Base-by-base conservation (phyloP, 2,329 filamentous ascomycete species). In the Diplodia sapinea region DNA sequence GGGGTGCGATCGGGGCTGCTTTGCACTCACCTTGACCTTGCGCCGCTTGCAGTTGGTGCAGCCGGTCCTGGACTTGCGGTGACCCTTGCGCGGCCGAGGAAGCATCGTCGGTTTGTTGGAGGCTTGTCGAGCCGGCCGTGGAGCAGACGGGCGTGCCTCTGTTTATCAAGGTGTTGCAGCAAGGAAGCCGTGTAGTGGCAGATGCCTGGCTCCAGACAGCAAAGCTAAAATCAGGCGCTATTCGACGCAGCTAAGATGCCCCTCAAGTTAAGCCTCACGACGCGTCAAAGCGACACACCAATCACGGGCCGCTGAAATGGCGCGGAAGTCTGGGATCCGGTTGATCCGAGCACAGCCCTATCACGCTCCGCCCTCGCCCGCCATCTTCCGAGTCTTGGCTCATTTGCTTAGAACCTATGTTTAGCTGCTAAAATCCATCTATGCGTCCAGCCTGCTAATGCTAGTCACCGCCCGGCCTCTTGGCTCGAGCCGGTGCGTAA, bases 31-130 rank as follows among this genome's bases (percentile, higher is more conserved):
- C 62, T 65, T 65, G 49, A 65, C 54, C 51, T 65, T 65, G 15
- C 62, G 62, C 31, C 50, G 20, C 64, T 66, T 66, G 52, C 64
- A 66, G 52, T 57, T 54, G n/a, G 29, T 54, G 23, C 64, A 66
- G 38, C 64, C 64, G 11, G 20, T 38, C n/a, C 64, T 40, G 13
- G 64, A 66, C 29, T 66, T 66, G 51, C 64, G 51, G 52, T 66
- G 52, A 57, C 51, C 51, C 29, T 66, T 66, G 51, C 64, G 64
- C 23, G 64, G 52, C 23, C 63, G 63, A 40, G 59, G 59, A 26
- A 47, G 59, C 59, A 63, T 63, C 9, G 59, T 40, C n/a, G 47
- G 23, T n/a, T 20, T 20, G n/a, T 59, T 17, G 56, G 56, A 62
- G 17, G 26, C 57, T 50, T 29, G 43, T 20, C 40, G 57, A 5